phyloP scores from a whole-genome alignment of 768 basidiomycete genomes.

The Rhizopogon sp. region DNA sequence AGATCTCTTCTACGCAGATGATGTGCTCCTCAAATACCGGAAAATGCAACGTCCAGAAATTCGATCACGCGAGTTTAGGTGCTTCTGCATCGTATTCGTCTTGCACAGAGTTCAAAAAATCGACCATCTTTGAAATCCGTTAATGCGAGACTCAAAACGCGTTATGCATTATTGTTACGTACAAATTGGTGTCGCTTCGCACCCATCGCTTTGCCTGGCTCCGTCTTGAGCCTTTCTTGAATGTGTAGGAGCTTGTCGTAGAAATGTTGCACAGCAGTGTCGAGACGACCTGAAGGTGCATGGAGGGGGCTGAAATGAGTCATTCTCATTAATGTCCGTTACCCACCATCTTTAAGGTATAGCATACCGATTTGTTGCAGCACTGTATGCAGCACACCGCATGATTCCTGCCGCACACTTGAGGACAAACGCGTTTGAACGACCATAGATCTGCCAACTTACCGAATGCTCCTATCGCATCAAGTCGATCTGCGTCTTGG shows the following conservation, averaged over 20 bases:
- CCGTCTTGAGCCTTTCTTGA: slow-evolving; percentile 71
- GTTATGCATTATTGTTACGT: slow-evolving; percentile 12
- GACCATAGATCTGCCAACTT: slow-evolving; percentile 1
- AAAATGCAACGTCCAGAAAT: background rate
- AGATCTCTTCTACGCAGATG: background rate
- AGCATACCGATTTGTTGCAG: slow-evolving; percentile 41
- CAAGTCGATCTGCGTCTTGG: slow-evolving; percentile 75
- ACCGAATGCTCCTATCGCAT: slow-evolving; percentile 83
- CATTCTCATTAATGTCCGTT: background rate
- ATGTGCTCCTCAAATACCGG: background rate
- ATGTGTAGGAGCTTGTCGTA: slow-evolving; percentile 82
- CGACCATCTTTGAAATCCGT: slow-evolving; percentile 44
- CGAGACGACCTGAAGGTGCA: slow-evolving; percentile 42
- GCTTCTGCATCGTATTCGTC: slow-evolving; percentile 39
- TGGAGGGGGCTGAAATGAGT: slow-evolving; percentile 33
- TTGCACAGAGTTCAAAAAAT: slow-evolving; percentile 55
- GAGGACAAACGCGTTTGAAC: background rate
- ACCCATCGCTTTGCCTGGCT: slow-evolving; percentile 61
- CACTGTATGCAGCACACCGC: slow-evolving; percentile 64
- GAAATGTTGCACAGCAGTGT: slow-evolving; percentile 76
- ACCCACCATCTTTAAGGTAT: background rate
- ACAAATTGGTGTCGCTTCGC: slow-evolving; percentile 70
- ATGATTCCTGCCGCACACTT: slow-evolving; percentile 41
- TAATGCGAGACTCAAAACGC: slow-evolving; percentile 4
- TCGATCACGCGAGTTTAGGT: background rate